These are phyloP conservation scores for Wallacemonas sp. DNA, from an alignment of 208 protist species.

Conservation along the genomic window DNA sequence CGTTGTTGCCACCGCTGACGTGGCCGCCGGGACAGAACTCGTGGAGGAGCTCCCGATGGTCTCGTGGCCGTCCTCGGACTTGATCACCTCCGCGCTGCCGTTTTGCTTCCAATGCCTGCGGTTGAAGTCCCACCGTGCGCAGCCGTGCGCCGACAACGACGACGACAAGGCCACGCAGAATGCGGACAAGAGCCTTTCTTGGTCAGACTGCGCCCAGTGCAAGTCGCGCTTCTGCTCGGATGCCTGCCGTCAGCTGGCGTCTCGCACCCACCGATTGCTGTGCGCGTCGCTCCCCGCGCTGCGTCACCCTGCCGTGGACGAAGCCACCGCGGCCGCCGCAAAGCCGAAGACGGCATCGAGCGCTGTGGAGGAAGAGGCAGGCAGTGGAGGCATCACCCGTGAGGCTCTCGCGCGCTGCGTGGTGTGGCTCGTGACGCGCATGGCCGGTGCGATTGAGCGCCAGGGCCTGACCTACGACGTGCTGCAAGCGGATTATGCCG, in stretches of 20 bases:
- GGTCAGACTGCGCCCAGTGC: conserved; percentile 36
- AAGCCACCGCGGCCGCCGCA: neutral
- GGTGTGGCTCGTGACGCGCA: conserved; percentile 48
- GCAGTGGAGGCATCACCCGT: conserved; percentile 36
- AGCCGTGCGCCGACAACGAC: neutral
- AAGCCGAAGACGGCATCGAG: neutral
- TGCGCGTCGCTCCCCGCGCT: conserved; percentile 40
- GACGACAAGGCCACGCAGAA: neutral
- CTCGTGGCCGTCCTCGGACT: conserved; percentile 57
- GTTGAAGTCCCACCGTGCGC: conserved; percentile 16
- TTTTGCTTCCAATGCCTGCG: conserved; percentile 81
- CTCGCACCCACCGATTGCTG: conserved; percentile 50
- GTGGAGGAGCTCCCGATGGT: conserved; percentile 79
- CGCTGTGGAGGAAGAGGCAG: neutral
- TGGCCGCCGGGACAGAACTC: conserved; percentile 40
- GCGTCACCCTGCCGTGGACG: conserved; percentile 11
- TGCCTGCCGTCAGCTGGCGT: conserved; percentile 34
- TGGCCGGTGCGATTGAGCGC: conserved; percentile 46
- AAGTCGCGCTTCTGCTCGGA: conserved; percentile 62
- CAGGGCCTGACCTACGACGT: conserved; percentile 41
- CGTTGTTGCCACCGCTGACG: conserved; percentile 43
- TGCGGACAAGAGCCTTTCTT: conserved; percentile 20
- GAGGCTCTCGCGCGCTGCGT: conserved; percentile 74
- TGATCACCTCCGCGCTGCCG: conserved; percentile 32
- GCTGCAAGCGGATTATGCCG: conserved; percentile 33